phyloP scores from a whole-genome alignment of 2,329 filamentous ascomycete genomes.

The Neonectria hederae region DNA sequence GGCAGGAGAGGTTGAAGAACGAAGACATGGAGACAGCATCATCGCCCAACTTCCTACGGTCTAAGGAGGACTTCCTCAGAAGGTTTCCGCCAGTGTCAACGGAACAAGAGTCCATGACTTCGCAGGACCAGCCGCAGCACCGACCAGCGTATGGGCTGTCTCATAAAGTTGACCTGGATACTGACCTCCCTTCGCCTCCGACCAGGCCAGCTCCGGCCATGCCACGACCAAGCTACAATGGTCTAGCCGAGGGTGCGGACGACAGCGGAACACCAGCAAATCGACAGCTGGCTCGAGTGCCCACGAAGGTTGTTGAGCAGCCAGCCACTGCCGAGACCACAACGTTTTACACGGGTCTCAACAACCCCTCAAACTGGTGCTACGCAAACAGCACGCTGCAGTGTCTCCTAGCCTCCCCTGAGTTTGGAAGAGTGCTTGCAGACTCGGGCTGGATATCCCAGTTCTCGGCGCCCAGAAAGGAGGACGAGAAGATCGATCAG shows the following conservation, averaged over 20 bases:
- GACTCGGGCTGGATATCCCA: conserved; percentile 66
- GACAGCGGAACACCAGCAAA: conserved; percentile 50
- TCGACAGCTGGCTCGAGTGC: conserved; percentile 50
- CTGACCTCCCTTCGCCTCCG: conserved; percentile 65
- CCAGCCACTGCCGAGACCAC: conserved; percentile 56
- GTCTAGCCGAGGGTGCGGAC: conserved; percentile 62
- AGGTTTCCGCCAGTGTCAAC: conserved; percentile 78
- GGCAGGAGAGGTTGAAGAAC: conserved; percentile 78
- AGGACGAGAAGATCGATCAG: conserved; percentile 61
- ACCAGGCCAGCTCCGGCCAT: conserved; percentile 74
- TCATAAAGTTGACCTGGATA: conserved; percentile 53
- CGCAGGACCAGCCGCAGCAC: conserved; percentile 44
- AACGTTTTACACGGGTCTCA: conserved; percentile 67
- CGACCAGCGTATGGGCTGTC: conserved; percentile 43
- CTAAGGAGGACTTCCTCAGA: conserved; percentile 84
- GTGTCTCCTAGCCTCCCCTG: conserved; percentile 77
- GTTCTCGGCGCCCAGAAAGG: conserved; percentile 75
- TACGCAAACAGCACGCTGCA: conserved; percentile 95
- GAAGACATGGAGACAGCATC: conserved; percentile 65
- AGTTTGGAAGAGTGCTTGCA: conserved; percentile 73
- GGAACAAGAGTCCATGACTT: conserved; percentile 68
- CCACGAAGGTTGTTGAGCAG: conserved; percentile 50
- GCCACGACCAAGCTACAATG: conserved; percentile 80
- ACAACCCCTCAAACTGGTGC: conserved; percentile 85
- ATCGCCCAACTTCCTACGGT: conserved; percentile 67